Evolutionary conservation across 805 yeast genomes (phyloP).

Genomic region (Blastobotrys parvus): DNA sequence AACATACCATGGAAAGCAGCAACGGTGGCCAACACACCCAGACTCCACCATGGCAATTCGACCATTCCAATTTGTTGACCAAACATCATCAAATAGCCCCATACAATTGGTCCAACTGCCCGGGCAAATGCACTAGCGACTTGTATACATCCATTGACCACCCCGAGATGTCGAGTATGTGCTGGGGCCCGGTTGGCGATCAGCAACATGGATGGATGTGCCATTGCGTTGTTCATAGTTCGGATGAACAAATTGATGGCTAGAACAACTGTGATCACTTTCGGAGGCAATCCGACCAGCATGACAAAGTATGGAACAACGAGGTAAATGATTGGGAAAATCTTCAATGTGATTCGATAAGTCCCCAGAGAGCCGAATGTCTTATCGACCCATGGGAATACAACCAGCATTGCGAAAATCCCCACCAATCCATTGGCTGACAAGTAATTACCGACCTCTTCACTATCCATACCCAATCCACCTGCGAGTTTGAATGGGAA

Average conservation of each 20-base stretch:
- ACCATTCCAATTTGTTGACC: slow-evolving; percentile 21
- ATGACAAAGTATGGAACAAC: slow-evolving; percentile 42
- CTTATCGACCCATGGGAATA: slow-evolving; percentile 46
- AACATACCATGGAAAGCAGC: slow-evolving; percentile 16
- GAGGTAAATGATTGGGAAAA: slow-evolving; percentile 40
- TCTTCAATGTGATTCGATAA: slow-evolving; percentile 33
- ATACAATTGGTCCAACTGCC: slow-evolving; percentile 46
- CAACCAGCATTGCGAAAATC: slow-evolving; percentile 38
- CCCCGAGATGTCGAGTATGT: slow-evolving; percentile 43
- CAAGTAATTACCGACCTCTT: slow-evolving; percentile 42
- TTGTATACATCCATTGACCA: slow-evolving; percentile 50
- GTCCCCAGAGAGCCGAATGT: slow-evolving; percentile 37
- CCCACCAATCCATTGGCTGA: slow-evolving; percentile 50
- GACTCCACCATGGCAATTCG: slow-evolving; percentile 21
- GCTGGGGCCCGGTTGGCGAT: slow-evolving; percentile 48
- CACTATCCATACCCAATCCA: slow-evolving; percentile 42
- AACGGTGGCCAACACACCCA: slow-evolving; percentile 10
- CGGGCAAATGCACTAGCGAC: slow-evolving; percentile 48
- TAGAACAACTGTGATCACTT: slow-evolving; percentile 7
- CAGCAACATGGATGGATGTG: slow-evolving; percentile 46
- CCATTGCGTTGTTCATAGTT: slow-evolving; percentile 37
- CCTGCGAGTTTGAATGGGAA: slow-evolving; percentile 46
- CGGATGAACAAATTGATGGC: slow-evolving; percentile 25
- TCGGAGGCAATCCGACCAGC: slow-evolving; percentile 23
- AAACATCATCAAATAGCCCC: slow-evolving; percentile 42